Percentiles rank a stretch among this genome's conserved stretches.
These are phyloP conservation scores for Didymella exigua DNA, from an alignment of 2,329 filamentous ascomycete genomes.

Conservation along the genomic window DNA sequence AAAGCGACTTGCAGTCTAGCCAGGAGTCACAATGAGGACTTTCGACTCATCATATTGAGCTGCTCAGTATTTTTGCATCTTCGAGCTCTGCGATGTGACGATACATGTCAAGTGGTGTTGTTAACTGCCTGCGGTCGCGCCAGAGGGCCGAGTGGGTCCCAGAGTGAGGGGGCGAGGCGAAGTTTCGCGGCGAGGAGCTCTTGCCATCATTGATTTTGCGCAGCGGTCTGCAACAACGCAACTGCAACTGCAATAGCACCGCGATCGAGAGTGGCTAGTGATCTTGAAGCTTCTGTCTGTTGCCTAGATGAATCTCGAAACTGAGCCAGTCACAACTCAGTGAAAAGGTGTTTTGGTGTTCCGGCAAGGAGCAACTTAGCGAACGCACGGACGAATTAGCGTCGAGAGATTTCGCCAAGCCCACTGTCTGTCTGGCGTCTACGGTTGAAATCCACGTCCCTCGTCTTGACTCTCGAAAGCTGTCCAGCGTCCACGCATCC, in stretches of 20 bases:
- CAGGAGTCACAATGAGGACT: background rate
- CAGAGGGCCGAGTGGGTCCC: slow-evolving; percentile 5
- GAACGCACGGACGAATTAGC: slow-evolving; percentile 12
- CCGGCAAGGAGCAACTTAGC: slow-evolving; percentile 11
- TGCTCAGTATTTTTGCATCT: background rate
- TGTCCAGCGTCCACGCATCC: slow-evolving; percentile 41
- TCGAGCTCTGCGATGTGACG: background rate
- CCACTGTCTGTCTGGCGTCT: background rate
- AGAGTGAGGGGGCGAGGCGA: slow-evolving; percentile 11
- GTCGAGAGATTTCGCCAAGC: slow-evolving; percentile 7
- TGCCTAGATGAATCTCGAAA: slow-evolving; percentile 4
- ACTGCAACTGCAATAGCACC: background rate
- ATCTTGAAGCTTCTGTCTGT: background rate
- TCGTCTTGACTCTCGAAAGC: slow-evolving; percentile 27
- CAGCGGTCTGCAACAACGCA: slow-evolving; percentile 3
- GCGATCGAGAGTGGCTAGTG: background rate
- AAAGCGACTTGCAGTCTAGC: background rate
- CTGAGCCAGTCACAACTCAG: background rate
- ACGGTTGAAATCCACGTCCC: slow-evolving; percentile 9
- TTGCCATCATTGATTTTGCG: slow-evolving; percentile 14
- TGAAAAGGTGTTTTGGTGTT: slow-evolving; percentile 4
- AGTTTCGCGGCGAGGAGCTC: slow-evolving; percentile 7
- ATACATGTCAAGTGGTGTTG: background rate
- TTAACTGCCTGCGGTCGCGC: slow-evolving; percentile 4
- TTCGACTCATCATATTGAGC: background rate